phyloP scores from a whole-genome alignment of 2,329 filamentous ascomycete species.

The Bertia moriformis region DNA sequence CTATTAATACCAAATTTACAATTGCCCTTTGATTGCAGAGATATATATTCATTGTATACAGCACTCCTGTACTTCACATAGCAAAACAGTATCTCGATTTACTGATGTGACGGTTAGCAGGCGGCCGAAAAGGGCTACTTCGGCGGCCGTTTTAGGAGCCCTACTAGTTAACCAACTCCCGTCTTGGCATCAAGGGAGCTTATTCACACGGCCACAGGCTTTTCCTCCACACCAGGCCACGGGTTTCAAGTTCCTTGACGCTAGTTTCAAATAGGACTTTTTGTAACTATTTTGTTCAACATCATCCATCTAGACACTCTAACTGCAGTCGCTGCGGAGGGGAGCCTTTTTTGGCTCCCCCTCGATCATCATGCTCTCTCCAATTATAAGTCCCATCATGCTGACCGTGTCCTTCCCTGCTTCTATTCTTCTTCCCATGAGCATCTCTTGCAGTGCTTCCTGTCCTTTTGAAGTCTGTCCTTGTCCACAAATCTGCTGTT shows the following conservation, averaged over 20 bases:
- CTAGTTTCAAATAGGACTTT: neutral
- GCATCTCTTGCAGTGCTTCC: neutral
- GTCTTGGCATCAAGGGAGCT: neutral
- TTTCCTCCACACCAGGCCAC: neutral
- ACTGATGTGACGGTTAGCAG: neutral
- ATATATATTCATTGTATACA: too few species aligned
- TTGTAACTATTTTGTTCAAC: neutral
- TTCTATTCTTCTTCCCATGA: neutral
- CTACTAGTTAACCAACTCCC: neutral
- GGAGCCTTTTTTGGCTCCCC: neutral
- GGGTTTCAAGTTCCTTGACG: too few species aligned
- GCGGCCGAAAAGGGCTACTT: neutral
- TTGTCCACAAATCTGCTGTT: slow-evolving; percentile 1
- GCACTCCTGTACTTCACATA: too few species aligned
- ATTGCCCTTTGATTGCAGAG: too few species aligned
- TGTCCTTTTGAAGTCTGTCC: too few species aligned
- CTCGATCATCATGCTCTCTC: neutral
- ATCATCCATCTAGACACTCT: neutral
- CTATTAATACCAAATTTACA: too few species aligned
- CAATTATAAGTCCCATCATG: neutral
- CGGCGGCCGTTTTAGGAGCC: neutral
- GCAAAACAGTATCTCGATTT: too few species aligned
- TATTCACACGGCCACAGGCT: neutral
- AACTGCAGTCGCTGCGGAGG: neutral
- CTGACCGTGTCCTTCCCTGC: neutral